Evolutionary conservation across 805 yeast species (phyloP).

Genomic region (Phaffomyces opuntiae): DNA sequence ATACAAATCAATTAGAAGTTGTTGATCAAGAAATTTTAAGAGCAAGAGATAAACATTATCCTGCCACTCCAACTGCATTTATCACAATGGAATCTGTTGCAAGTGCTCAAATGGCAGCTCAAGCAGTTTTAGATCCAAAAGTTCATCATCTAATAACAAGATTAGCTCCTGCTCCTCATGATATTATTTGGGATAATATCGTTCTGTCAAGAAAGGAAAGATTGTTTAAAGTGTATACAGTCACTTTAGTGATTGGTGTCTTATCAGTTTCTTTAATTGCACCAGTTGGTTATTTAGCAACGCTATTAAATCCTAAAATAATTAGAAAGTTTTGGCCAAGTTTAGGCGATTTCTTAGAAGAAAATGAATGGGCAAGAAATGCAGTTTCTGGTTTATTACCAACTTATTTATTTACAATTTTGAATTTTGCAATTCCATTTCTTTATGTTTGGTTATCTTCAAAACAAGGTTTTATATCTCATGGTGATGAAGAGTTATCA

Average conservation of each 20-base stretch:
- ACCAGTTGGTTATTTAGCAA: constrained; percentile 82
- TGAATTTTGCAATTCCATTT: constrained; percentile 80
- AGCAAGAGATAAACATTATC: constrained; percentile 62
- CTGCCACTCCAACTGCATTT: constrained; percentile 87
- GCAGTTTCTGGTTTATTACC: constrained; percentile 87
- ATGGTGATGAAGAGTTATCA: constrained; percentile 87
- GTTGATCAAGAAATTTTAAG: constrained; percentile 63
- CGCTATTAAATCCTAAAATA: constrained; percentile 71
- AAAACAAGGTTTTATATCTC: constrained; percentile 83
- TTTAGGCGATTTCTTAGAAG: constrained; percentile 59
- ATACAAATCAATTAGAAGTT: constrained; percentile 57
- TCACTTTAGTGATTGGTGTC: constrained; percentile 61
- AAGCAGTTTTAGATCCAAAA: constrained; percentile 86
- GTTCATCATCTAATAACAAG: constrained; percentile 76
- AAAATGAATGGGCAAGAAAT: constrained; percentile 65
- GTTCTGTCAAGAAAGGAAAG: constrained; percentile 75
- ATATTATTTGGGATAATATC: constrained; percentile 86
- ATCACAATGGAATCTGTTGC: constrained; percentile 94
- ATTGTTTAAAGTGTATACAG: constrained; percentile 51
- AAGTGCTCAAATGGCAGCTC: constrained; percentile 94
- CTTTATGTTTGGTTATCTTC: constrained; percentile 77
- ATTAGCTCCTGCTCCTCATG: constrained; percentile 95
- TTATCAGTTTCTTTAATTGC: constrained; percentile 66
- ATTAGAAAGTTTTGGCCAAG: constrained; percentile 79
- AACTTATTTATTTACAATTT: constrained; percentile 79